Evolutionary conservation across 2,329 filamentous ascomycete genomes (phyloP).

Genomic region (Penicillium italicum): DNA sequence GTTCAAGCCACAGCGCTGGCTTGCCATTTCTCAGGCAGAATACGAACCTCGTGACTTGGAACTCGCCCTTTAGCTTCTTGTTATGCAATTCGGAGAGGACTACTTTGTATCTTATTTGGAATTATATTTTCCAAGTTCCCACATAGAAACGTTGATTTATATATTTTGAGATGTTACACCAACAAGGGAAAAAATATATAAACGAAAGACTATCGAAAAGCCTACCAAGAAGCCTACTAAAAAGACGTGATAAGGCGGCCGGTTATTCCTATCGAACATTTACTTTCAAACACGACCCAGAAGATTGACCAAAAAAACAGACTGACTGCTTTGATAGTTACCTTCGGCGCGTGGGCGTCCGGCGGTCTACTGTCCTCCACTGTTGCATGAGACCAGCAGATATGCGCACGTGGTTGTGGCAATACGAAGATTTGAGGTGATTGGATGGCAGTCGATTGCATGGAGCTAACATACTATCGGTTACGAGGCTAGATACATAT

Average conservation of each 20-base stretch:
- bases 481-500: background rate
- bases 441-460: background rate
- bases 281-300: background rate
- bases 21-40: background rate
- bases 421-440: background rate
- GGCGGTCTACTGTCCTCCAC: background rate
- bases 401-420: background rate
- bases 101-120: background rate
- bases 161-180: too few species aligned
- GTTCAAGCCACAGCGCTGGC: background rate
- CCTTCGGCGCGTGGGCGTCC: background rate
- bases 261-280: too few species aligned
- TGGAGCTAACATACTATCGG: background rate
- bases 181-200: too few species aligned
- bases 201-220: too few species aligned
- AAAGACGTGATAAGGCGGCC: too few species aligned
- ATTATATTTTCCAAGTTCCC: too few species aligned
- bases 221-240: too few species aligned
- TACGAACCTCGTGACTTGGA: background rate
- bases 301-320: background rate
- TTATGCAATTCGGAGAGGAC: too few species aligned
- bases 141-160: too few species aligned
- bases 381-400: background rate
- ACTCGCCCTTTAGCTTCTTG: background rate
- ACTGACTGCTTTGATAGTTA: background rate